Base-by-base conservation (phyloP, 1,284 basidiomycete species). In the Bjerkandera adusta region DNA sequence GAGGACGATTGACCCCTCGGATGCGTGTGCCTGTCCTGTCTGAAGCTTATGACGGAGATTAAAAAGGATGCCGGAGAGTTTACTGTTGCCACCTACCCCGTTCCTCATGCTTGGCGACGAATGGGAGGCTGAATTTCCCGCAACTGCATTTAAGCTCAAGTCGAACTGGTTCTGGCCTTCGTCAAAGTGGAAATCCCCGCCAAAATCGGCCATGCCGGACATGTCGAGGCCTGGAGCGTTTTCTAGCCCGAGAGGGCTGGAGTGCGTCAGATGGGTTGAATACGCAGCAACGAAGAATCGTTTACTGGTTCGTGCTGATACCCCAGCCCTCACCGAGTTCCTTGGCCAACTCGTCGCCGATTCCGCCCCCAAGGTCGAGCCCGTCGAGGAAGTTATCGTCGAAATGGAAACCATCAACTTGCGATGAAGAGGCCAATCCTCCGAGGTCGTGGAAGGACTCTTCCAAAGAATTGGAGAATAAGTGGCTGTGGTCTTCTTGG, bases 291-390 rank as follows among this genome's bases (percentile, higher is more conserved):
- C n/a, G 13, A 22, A 40, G 7, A 33, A 32, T 13, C 18, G 20
- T 12, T 24, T 21, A 33, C n/a, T 36, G 10, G 29, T 21, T 27
- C 22, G 20, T 25, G 20, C 29, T 21, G 26, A 15, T 59, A 24
- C 71, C 77, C 86, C 87, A 89, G 21, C 73, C 81, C 54, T 80
- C 79, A 26, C 85, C 87, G 3, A 89, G 69, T 56, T 89, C 87
- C 51, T 71, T 72, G 3, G 81, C 84, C 21, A 89, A 66, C 54
- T 89, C 87, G 35, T 87, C 85, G 2, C 76, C 81, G 15, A 85
- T 64, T 13, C 68, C 76, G 4, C 72, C 77, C n/a, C 67, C 77
- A 18, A 83, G 61, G 48, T 79, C 83, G 15, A 83, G 57, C 13
- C 70, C 81, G 45, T 81, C 83, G 5, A 83, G 73, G 22, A 78